These are phyloP conservation scores for Chlamydomonas sp. DNA, from an alignment of 139 green algal genomes.

Conservation along the genomic window DNA sequence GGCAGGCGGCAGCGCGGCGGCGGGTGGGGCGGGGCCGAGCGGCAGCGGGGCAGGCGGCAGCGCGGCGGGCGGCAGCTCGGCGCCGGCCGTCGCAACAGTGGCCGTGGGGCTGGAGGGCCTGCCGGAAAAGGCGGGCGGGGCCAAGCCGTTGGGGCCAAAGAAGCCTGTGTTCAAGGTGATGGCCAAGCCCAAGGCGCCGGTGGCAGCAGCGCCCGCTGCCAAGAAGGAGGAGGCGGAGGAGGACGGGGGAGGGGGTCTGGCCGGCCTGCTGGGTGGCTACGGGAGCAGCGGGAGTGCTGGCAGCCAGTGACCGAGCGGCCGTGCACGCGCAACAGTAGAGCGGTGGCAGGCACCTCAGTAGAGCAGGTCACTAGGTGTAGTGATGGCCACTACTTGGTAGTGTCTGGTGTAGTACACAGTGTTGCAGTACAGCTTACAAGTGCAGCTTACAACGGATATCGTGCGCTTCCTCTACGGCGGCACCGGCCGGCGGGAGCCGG, in stretches of 20 bases:
- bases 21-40: neutral
- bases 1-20: neutral
- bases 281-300: slow-evolving; percentile 19
- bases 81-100: neutral
- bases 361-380: too few species aligned
- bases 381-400: too few species aligned
- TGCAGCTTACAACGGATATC: too few species aligned
- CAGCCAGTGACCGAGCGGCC: too few species aligned
- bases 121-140: neutral
- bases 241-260: neutral
- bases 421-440: too few species aligned
- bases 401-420: too few species aligned
- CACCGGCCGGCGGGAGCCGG: too few species aligned
- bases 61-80: neutral
- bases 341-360: too few species aligned
- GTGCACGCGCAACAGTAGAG: too few species aligned
- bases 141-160: neutral
- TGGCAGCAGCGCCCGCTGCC: neutral
- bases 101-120: slow-evolving; percentile 1
- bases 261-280: slow-evolving; percentile 32
- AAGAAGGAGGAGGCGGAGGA: slow-evolving; percentile 7
- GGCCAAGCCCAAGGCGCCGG: slow-evolving; percentile 21
- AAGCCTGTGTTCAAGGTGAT: slow-evolving; percentile 24
- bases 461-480: too few species aligned
- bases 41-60: slow-evolving; percentile 7